These are phyloP conservation scores for Leccinum rimulosum DNA, from an alignment of 768 basidiomycete species.

Conservation along the genomic window DNA sequence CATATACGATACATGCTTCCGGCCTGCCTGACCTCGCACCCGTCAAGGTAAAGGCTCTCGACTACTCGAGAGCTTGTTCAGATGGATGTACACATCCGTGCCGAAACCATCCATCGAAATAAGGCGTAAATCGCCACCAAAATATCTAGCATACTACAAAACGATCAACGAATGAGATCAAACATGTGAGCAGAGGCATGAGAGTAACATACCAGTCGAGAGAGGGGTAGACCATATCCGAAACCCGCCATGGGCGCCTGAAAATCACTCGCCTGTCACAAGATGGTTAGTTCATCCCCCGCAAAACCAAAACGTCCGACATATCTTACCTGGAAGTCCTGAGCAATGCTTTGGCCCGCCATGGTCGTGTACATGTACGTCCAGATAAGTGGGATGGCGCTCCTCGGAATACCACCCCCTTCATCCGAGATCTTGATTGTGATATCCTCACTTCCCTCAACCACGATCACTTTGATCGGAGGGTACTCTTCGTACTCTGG, in stretches of 20 bases:
- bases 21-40: background rate
- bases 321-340: constrained; percentile 52
- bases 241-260: constrained; percentile 98
- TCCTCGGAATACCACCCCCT: constrained; percentile 84
- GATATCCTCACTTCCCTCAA: constrained; percentile 97
- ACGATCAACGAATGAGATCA: background rate
- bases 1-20: background rate
- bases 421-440: constrained; percentile 99
- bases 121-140: constrained; percentile 85
- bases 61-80: constrained; percentile 84
- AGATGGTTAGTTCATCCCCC: background rate
- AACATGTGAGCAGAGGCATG: background rate
- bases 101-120: constrained; percentile 98
- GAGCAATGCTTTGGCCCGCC: constrained; percentile 66
- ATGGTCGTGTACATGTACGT: constrained; percentile 97
- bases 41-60: constrained; percentile 63
- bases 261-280: constrained; percentile 72
- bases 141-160: constrained; percentile 84
- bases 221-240: constrained; percentile 90
- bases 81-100: constrained; percentile 88
- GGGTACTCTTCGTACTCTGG: constrained; percentile 64
- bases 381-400: constrained; percentile 93
- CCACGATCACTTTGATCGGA: constrained; percentile 56
- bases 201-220: constrained; percentile 64
- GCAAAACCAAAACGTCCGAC: background rate